Conservation (phyloP, 2,329 filamentous ascomycete genomes). For the Talaromyces funiculosus region DNA sequence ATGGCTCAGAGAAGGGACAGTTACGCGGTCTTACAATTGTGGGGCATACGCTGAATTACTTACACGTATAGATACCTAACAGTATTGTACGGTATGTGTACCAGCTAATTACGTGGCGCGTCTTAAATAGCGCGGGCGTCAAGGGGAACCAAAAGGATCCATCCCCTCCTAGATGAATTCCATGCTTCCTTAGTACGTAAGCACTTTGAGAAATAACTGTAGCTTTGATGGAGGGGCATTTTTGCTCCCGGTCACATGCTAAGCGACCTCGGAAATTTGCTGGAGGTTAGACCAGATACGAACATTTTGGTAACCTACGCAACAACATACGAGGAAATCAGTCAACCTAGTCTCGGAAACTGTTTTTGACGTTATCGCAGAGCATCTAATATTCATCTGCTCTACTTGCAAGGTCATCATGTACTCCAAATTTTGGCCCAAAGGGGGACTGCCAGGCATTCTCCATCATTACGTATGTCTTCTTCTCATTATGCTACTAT, state of each 20-base stretch:
- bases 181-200: background rate
- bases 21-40: background rate
- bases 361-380: background rate
- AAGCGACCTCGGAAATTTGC: constrained; percentile 18
- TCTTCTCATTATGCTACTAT: background rate
- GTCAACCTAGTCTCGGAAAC: no score
- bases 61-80: background rate
- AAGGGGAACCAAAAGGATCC: no score
- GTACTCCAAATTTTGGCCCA: constrained; percentile 34
- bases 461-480: constrained; percentile 11
- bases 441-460: constrained; percentile 21
- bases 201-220: no score
- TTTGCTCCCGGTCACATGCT: no score
- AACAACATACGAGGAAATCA: no score
- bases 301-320: background rate
- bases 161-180: no score
- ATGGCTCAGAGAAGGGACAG: background rate
- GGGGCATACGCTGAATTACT: background rate
- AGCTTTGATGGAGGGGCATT: background rate
- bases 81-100: background rate
- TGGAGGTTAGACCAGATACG: background rate
- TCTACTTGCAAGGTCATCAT: constrained; percentile 15
- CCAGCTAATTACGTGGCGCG: background rate
- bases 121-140: background rate
- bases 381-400: background rate